phyloP scores from a whole-genome alignment of 768 basidiomycete genomes.

The Mycena latifolia region DNA sequence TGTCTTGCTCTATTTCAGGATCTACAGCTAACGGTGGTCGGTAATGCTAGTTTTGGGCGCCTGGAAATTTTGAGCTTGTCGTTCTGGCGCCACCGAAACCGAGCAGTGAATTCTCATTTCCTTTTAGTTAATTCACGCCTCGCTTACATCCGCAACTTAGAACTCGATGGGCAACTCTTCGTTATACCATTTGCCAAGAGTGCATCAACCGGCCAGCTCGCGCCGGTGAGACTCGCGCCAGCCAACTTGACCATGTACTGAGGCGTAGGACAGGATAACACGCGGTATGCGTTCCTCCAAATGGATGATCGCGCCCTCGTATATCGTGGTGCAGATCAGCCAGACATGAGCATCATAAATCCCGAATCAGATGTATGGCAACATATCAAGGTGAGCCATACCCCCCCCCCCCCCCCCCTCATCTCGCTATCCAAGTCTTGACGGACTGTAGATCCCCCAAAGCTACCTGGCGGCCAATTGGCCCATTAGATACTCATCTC shows the following conservation, averaged over 20 bases:
- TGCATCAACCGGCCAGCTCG: slow-evolving; percentile 90
- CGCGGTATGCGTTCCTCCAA: slow-evolving; percentile 94
- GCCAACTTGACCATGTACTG: background rate
- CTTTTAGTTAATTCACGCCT: background rate
- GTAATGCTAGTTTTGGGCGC: slow-evolving; percentile 85
- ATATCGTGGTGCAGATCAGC: slow-evolving; percentile 97
- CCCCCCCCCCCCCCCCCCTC: too few species aligned
- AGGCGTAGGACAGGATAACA: slow-evolving; percentile 78
- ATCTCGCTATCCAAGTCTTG: background rate
- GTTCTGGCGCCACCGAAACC: slow-evolving; percentile 70
- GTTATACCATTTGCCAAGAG: slow-evolving; percentile 95
- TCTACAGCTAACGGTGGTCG: background rate
- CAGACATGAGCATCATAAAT: slow-evolving; percentile 98
- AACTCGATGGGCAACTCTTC: slow-evolving; percentile 79
- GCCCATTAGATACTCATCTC: slow-evolving; percentile 93
- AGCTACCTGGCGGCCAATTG: slow-evolving; percentile 92
- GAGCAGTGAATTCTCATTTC: slow-evolving; percentile 55
- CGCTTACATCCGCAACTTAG: slow-evolving; percentile 48
- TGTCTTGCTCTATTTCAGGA: background rate
- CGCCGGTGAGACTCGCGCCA: slow-evolving; percentile 70
- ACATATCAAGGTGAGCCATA: slow-evolving; percentile 80
- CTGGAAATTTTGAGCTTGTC: slow-evolving; percentile 92
- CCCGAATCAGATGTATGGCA: slow-evolving; percentile 99
- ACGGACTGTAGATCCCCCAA: slow-evolving; percentile 80
- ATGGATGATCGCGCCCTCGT: slow-evolving; percentile 95